Conservation (phyloP, 768 basidiomycete species). For the Lentinula detonsa region DNA sequence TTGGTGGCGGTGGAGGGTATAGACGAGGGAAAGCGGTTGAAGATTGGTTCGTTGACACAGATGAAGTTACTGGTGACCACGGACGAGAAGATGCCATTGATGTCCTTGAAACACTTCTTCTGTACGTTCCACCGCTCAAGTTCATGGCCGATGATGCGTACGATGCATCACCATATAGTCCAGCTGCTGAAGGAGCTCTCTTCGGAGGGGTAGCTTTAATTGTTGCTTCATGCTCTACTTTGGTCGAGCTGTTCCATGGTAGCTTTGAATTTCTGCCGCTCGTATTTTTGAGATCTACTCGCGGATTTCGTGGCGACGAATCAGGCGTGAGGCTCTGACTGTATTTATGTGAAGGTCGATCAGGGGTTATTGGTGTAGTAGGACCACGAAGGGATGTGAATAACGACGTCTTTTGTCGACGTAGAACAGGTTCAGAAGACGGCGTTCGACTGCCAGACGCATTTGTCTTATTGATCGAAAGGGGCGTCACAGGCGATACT, state of each 20-base stretch:
- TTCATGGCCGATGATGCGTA: conserved; percentile 31
- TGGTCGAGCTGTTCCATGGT: conserved; percentile 79
- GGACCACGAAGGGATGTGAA: conserved; percentile 44
- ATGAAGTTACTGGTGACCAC: conserved; percentile 73
- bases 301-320: conserved; percentile 46
- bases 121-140: conserved; percentile 36
- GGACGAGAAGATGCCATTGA: conserved; percentile 77
- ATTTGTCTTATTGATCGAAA: conserved; percentile 38
- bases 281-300: conserved; percentile 35
- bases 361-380: conserved; percentile 45
- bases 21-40: conserved; percentile 18
- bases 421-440: conserved; percentile 50
- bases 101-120: conserved; percentile 63
- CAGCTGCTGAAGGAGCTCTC: conserved; percentile 42
- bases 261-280: conserved; percentile 12
- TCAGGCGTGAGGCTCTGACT: conserved; percentile 70
- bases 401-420: conserved; percentile 61
- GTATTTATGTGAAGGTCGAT: conserved; percentile 59
- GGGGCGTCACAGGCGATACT: conserved; percentile 37
- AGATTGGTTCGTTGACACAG: conserved; percentile 64
- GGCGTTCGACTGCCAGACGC: conserved; percentile 28
- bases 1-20: conserved; percentile 22
- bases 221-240: conserved; percentile 48
- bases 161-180: conserved; percentile 34
- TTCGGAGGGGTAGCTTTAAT: conserved; percentile 46